Evolutionary conservation across 441 rosid species (phyloP), one percentile per base, ranked within the genome.

Genomic region (Adansonia madagascariensis): DNA sequence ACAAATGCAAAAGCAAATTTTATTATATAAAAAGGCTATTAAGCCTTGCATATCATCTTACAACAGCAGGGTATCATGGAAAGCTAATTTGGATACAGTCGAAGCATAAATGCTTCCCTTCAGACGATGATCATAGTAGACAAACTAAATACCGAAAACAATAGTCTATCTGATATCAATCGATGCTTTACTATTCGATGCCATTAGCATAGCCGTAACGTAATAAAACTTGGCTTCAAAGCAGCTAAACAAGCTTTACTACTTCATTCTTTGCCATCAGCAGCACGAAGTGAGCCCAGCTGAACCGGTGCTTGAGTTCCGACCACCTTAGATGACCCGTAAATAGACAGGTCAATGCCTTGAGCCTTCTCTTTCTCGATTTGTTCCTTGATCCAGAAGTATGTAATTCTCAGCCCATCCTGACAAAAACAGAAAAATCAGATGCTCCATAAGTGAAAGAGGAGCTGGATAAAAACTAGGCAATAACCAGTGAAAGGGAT

Each of bases 271-370:
- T 93, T 95, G 74, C 97, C 99, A 69, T 90, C 94, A 0, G 94
- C 98, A 1, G 98, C 97, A 2, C 97, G 90, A 75, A 95, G 98
- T 10, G 99, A 95, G 14, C 99, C 99, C 1, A 93, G 76, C 81
- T 93, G 98, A 78, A 95, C 97, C 0, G 99, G 99, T 3, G 98
- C 98, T 84, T 93, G 98, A 78, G 98, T 93, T 75, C 99, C 99
- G 53, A 93, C 99, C 69, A 93, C 99, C 87, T 93, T 95, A 0
- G 99, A 93, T 67, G 97, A 88, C 10, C 98, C 98, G 43, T 95
- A 95, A 60, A 90, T 65, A 6, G 98, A 80, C 15, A 92, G 75
- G 64, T 95, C 97, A 3, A 92, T 46, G 46, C 99, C 99, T 81
- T 88, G 82, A 56, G 81, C 56, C 84, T 93, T 92, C 89, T 95